Base-by-base conservation (phyloP, 2,329 filamentous ascomycete species). In the Zarea fungicola region DNA sequence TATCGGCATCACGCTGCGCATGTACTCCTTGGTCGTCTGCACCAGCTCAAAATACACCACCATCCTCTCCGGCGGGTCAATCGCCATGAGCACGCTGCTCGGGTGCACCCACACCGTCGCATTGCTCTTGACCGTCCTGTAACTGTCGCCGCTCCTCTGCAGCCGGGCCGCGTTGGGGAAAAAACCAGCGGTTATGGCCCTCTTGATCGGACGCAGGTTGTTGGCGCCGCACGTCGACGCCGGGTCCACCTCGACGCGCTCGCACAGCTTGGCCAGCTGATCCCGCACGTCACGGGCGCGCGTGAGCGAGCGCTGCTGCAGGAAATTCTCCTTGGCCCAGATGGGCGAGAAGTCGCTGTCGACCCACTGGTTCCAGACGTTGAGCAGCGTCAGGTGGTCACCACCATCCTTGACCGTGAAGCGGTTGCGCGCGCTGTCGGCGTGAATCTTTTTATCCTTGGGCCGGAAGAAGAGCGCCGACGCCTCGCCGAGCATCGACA, bases 391-490 rank as follows among this genome's bases (percentile, higher is more conserved):
- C 5, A 93, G 65, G 59, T 96, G 88, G 63, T 99, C 93, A 35
- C 93, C 93, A 29, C 91, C 91, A 53, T 95, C 90, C 58, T 89
- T 89, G 63, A 92, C 75, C 0, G 89, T 95, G 68, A 97, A 97
- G 2, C 92, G 82, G 29, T 86, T 85, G 13, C 90, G 83, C 0
- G 93, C 93, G 53, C 87, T 89, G 65, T 99, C 92, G 11, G 93
- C 93, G 61, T 96, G 89, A 23, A 96, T 85, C 65, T 96, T 96
- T 74, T 97, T 96, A 70, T 99, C 91, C 64, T 96, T 96, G 18
- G 93, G 91, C 0, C 90, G 80, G 76, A 95, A 95, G 74, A 96
- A 99, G 5, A 99, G 78, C 0, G 90, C 85, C 4, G 85, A 89
- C 2, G 88, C 83, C 69, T 97, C 93, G 52, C 87, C 83, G 1